Percentiles rank a stretch among this genome's conserved stretches.
These are phyloP conservation scores for Astrothelium subdiscretum DNA, from an alignment of 495 filamentous ascomycete species.

Conservation along the genomic window DNA sequence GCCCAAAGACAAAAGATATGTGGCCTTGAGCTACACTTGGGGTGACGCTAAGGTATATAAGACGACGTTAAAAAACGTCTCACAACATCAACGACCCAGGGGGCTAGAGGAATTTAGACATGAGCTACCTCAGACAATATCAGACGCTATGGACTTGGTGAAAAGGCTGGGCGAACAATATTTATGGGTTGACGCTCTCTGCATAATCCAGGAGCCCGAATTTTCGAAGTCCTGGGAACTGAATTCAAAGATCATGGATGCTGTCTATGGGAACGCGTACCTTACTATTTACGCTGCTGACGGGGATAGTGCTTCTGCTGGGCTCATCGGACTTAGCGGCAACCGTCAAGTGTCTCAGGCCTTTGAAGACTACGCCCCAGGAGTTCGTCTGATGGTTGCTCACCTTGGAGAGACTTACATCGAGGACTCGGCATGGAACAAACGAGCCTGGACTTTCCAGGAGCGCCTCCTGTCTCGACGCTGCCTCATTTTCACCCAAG, in stretches of 20 bases:
- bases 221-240: not conserved
- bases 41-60: not conserved
- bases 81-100: not conserved
- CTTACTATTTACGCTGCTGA: slow-evolving; percentile 6
- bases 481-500: slow-evolving; percentile 10
- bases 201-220: slow-evolving; percentile 4
- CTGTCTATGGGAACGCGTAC: not conserved
- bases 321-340: not conserved
- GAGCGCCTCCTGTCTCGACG: slow-evolving; percentile 13
- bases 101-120: not conserved
- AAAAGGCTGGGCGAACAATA: not conserved
- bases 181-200: slow-evolving; percentile 5
- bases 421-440: not conserved
- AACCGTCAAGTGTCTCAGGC: not conserved
- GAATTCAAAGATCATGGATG: not conserved
- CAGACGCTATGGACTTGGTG: slow-evolving; percentile 2
- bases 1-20: not conserved
- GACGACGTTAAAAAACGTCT: not conserved
- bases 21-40: slow-evolving; percentile 4
- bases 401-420: not conserved
- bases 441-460: slow-evolving; percentile 14
- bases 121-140: slow-evolving; percentile 1
- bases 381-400: not conserved
- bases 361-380: not conserved
- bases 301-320: not conserved